Percentiles rank a stretch among this genome's conserved stretches.
Evolutionary conservation across 208 protist species (phyloP).

Genomic region (Leishmania braziliensis): DNA sequence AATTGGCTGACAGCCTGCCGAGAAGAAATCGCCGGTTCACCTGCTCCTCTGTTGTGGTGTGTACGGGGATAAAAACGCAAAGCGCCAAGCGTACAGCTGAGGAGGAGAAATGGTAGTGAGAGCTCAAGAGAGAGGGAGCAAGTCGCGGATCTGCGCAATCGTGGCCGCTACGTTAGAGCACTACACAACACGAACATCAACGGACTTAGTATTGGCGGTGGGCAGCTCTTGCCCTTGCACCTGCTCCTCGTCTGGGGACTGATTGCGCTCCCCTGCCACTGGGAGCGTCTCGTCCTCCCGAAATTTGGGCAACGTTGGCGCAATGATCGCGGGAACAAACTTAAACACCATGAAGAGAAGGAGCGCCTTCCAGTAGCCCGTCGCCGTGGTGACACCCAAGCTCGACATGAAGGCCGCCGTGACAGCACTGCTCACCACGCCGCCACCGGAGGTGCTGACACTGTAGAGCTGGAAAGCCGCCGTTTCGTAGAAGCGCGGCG

Average conservation of each 20-base stretch:
- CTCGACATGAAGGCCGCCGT: slow-evolving; percentile 18
- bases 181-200: not conserved
- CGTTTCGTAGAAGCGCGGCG: slow-evolving; percentile 31
- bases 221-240: not conserved
- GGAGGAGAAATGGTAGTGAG: not conserved
- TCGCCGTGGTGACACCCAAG: slow-evolving; percentile 13
- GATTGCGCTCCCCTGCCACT: not conserved
- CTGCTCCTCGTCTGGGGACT: slow-evolving; percentile 6
- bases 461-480: slow-evolving; percentile 42
- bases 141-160: not conserved
- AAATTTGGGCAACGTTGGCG: slow-evolving; percentile 18
- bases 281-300: slow-evolving; percentile 33
- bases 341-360: slow-evolving; percentile 31
- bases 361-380: slow-evolving; percentile 35
- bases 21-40: not conserved
- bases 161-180: not conserved
- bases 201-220: not conserved
- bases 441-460: slow-evolving; percentile 26
- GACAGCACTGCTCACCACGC: slow-evolving; percentile 14
- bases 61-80: not conserved
- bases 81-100: not conserved
- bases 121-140: too few relatives aligned
- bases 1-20: not conserved
- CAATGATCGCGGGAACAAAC: slow-evolving; percentile 31
- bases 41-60: not conserved